Evolutionary conservation across 1,284 basidiomycete species (phyloP), one percentile per base, ranked within the genome.

Genomic region (Heterobasidion irregulare): DNA sequence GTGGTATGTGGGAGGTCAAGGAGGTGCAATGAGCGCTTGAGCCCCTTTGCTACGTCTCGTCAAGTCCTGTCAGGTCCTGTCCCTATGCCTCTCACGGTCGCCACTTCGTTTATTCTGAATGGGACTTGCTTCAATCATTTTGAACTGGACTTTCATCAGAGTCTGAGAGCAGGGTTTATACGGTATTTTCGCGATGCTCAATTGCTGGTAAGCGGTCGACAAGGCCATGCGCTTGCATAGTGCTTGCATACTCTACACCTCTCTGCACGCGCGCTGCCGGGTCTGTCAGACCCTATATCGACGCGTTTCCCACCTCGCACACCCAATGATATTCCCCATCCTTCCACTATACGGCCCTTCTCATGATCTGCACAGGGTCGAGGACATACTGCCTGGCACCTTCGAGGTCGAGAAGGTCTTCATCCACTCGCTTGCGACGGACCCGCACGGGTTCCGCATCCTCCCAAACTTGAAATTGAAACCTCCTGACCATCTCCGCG

Each of bases 401-500:
- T 88, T 91, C 16, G 95, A 99, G 69, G 78, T 80, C 16, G 82
- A 90, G 9, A 86, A 89, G 55, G 75, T 96, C 46, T 68, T 95
- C 18, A 86, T 79, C 66, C 77, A 81, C 18, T 66, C 78, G 1
- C 73, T 78, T n/a, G 47, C 47, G 52, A 70, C 72, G 0, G 65
- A 72, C 1, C 26, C 26, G 4, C 32, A 50, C 9, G 88, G 90
- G 8, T 98, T 92, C 65, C 66, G 98, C 52, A 82, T 97, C 56
- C 70, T 94, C 0, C 94, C 94, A 0, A 94, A 98, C 70, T 86
- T 95, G 80, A 94, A 94, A 70, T 94, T 26, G 96, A 95, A 94
- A 98, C 66, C 79, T 86, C 34, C 84, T 78, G 2, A 83, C 85
- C 2, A 64, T 82, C n/a, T 72, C 78, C 2, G 77, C 84, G 2